A percentile compares a stretch with the other conserved stretches of the same genome.
phyloP scores from a whole-genome alignment of 768 basidiomycete species.

The Pleurotus citrinopileatus region DNA sequence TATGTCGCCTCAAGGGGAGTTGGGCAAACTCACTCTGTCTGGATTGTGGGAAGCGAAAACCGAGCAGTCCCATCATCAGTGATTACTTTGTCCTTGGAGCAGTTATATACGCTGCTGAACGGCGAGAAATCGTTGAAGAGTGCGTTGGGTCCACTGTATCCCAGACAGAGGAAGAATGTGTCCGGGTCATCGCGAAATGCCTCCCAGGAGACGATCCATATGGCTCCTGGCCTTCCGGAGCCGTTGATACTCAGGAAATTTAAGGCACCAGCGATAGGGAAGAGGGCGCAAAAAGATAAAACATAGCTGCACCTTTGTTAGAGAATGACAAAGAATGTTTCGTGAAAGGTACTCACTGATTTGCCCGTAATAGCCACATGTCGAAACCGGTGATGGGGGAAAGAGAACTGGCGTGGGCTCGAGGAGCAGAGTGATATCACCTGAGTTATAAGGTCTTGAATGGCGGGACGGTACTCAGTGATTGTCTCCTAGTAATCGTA shows the following conservation, averaged over 20 bases:
- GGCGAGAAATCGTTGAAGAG: neutral
- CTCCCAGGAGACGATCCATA: neutral
- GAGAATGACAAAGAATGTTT: neutral
- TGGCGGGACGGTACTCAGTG: too few species aligned
- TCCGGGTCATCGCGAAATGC: neutral
- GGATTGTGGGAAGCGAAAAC: neutral
- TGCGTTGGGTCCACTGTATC: neutral
- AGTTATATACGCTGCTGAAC: neutral
- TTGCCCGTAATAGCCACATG: too few species aligned
- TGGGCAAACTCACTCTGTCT: neutral
- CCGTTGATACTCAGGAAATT: neutral
- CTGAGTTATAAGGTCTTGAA: too few species aligned
- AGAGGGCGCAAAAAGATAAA: neutral
- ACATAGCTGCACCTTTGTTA: neutral
- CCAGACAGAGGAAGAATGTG: neutral
- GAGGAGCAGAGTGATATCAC: too few species aligned
- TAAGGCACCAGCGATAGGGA: neutral
- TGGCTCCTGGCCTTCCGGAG: neutral
- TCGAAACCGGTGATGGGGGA: too few species aligned
- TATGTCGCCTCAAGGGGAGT: too few species aligned
- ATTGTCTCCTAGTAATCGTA: too few species aligned
- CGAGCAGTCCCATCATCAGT: neutral
- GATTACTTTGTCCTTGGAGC: neutral
- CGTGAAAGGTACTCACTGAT: too few species aligned
- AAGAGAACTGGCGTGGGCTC: too few species aligned